These are phyloP conservation scores for Chlamydomonas incerta DNA, from an alignment of 139 green algal genomes.

Conservation along the genomic window DNA sequence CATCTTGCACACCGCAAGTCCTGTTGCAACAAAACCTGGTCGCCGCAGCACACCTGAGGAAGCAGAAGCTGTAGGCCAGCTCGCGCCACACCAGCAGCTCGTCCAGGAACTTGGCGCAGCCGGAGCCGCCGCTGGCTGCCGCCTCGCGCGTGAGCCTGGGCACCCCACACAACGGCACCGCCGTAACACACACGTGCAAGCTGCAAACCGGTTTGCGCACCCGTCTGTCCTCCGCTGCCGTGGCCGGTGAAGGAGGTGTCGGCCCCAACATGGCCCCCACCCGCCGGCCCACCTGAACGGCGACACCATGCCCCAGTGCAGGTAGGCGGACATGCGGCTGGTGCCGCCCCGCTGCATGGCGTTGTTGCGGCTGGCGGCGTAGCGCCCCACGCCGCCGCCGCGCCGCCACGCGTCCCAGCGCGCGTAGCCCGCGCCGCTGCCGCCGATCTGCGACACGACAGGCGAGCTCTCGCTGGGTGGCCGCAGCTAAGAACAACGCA, in stretches of 20 bases:
- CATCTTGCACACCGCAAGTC: too few species aligned
- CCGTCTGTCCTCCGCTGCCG: too few species aligned
- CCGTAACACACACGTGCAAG: too few species aligned
- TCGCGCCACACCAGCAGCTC: constrained; percentile 36
- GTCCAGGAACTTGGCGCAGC: constrained; percentile 32
- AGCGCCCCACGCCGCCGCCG: constrained; percentile 5
- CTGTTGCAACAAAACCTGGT: too few species aligned
- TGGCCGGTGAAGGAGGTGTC: too few species aligned
- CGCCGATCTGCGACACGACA: background rate
- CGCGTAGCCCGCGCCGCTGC: constrained; percentile 23
- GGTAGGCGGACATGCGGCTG: constrained; percentile 22
- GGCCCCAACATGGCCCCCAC: too few species aligned
- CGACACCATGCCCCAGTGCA: constrained; percentile 34
- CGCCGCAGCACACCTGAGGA: too few species aligned
- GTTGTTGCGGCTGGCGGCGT: constrained; percentile 23
- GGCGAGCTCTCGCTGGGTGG: too few species aligned
- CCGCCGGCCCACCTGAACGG: constrained; percentile 15
- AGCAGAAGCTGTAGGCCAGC: constrained; percentile 23
- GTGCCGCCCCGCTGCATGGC: constrained; percentile 16
- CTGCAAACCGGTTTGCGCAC: too few species aligned
- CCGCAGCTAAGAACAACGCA: too few species aligned
- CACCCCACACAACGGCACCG: too few species aligned
- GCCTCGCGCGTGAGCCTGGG: constrained; percentile 24
- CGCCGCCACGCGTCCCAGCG: constrained; percentile 17
- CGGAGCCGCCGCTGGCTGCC: constrained; percentile 12